These are phyloP conservation scores for Cordyceps fumosorosea DNA, from an alignment of 2,329 filamentous ascomycete species.

Conservation along the genomic window DNA sequence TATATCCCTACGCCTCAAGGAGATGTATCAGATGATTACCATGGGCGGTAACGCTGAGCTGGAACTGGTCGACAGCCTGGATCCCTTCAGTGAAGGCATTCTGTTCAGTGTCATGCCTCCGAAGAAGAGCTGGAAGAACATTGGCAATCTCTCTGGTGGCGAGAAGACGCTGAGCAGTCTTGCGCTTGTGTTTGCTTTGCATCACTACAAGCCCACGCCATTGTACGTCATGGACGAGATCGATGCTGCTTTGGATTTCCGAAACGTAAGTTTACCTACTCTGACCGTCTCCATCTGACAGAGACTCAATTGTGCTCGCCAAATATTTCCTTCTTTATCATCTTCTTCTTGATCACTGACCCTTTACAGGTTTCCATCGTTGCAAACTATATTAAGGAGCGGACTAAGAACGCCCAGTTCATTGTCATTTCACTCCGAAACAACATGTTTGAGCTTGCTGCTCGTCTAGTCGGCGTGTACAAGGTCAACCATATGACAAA, in stretches of 20 bases:
- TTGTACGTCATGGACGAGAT: conserved; percentile 99
- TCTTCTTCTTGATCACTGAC: conserved; percentile 2
- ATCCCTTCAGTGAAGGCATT: conserved; percentile 96
- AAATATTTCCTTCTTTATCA: conserved; percentile 4
- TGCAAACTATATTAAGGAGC: conserved; percentile 97
- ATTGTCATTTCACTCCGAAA: conserved; percentile 97
- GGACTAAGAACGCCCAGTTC: conserved; percentile 98
- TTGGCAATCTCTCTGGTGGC: conserved; percentile 88
- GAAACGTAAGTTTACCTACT: conserved; percentile 69
- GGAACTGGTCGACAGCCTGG: conserved; percentile 90
- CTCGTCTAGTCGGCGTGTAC: conserved; percentile 91
- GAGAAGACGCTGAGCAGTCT: conserved; percentile 94
- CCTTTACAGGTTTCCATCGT: conserved; percentile 84
- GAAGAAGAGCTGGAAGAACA: conserved; percentile 99
- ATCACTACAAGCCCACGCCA: conserved; percentile 96
- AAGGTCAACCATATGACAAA: conserved; percentile 99
- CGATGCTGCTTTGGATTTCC: conserved; percentile 93
- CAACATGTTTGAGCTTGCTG: conserved; percentile 99
- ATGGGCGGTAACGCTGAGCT: conserved; percentile 98
- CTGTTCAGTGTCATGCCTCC: conserved; percentile 98
- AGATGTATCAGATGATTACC: conserved; percentile 99
- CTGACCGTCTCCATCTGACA: background rate
- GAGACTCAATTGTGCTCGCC: background rate
- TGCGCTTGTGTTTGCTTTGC: conserved; percentile 93
- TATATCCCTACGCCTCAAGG: conserved; percentile 91